Conservation (phyloP, 2,329 filamentous ascomycete genomes). For the Epichloe brachyelytri region DNA sequence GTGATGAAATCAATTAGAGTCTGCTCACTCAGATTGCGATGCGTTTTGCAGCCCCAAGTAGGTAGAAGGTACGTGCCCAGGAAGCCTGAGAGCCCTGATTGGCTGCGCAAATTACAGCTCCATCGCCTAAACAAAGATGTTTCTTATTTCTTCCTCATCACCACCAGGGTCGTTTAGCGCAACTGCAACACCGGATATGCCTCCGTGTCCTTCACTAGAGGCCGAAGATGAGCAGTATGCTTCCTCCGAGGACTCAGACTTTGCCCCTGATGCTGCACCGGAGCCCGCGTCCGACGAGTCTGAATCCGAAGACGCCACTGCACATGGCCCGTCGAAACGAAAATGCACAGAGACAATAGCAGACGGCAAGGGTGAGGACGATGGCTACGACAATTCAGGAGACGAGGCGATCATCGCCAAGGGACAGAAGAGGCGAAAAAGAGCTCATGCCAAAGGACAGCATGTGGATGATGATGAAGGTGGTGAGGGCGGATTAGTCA, state of each 20-base stretch:
- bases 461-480: slow-evolving; percentile 38
- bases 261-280: slow-evolving; percentile 45
- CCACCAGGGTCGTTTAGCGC: neutral
- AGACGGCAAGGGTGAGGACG: slow-evolving; percentile 24
- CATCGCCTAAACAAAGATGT: neutral
- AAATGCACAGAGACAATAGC: slow-evolving; percentile 9
- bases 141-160: neutral
- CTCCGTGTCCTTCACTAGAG: slow-evolving; percentile 26
- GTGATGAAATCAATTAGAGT: no score
- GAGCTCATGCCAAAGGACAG: slow-evolving; percentile 25
- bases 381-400: slow-evolving; percentile 54
- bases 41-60: no score
- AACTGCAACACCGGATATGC: slow-evolving; percentile 23
- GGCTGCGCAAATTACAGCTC: neutral
- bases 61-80: no score
- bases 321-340: slow-evolving; percentile 15
- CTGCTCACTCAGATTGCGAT: no score
- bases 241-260: slow-evolving; percentile 63
- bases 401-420: slow-evolving; percentile 57
- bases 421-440: slow-evolving; percentile 40
- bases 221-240: slow-evolving; percentile 48
- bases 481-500: slow-evolving; percentile 51
- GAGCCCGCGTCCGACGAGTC: slow-evolving; percentile 36
- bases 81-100: neutral
- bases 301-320: slow-evolving; percentile 32